phyloP scores from a whole-genome alignment of 208 protist genomes.

The Endotrypanum monterogeii region DNA sequence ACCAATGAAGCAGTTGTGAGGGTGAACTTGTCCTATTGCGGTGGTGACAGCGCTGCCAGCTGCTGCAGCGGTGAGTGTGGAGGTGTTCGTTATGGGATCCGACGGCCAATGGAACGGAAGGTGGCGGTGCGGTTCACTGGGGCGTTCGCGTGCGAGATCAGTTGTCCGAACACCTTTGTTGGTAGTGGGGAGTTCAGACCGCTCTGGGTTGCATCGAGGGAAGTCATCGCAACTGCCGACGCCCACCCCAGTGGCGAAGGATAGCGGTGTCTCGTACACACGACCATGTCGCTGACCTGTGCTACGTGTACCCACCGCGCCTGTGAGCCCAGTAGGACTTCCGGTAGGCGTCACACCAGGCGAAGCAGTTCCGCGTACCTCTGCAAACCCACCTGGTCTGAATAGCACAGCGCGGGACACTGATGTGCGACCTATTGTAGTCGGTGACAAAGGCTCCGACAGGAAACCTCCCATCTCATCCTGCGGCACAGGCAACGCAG shows the following conservation, averaged over 20 bases:
- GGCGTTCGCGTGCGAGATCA: background rate
- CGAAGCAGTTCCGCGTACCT: background rate
- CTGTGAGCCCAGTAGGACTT: background rate
- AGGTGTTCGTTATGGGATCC: slow-evolving; percentile 7
- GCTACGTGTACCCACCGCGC: background rate
- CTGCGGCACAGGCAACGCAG: background rate
- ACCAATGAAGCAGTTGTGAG: background rate
- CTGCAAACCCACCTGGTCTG: background rate
- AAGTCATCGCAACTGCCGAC: slow-evolving; percentile 13
- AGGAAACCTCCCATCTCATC: background rate
- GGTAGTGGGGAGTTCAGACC: background rate
- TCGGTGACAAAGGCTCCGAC: slow-evolving; percentile 5
- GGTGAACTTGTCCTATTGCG: background rate
- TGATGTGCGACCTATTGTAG: background rate
- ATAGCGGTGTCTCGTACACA: slow-evolving; percentile 6
- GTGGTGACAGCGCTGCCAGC: background rate
- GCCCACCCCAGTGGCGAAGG: background rate
- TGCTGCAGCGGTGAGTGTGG: slow-evolving; percentile 4
- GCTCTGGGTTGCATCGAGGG: background rate
- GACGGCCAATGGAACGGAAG: background rate
- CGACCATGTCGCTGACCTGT: slow-evolving; percentile 7
- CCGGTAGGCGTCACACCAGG: background rate
- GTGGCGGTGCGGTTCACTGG: background rate
- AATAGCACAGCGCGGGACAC: background rate
- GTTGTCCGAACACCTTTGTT: slow-evolving; percentile 1